These are phyloP conservation scores for Vitis rupestris DNA, from an alignment of 164 flowering plant genomes.

Conservation along the genomic window DNA sequence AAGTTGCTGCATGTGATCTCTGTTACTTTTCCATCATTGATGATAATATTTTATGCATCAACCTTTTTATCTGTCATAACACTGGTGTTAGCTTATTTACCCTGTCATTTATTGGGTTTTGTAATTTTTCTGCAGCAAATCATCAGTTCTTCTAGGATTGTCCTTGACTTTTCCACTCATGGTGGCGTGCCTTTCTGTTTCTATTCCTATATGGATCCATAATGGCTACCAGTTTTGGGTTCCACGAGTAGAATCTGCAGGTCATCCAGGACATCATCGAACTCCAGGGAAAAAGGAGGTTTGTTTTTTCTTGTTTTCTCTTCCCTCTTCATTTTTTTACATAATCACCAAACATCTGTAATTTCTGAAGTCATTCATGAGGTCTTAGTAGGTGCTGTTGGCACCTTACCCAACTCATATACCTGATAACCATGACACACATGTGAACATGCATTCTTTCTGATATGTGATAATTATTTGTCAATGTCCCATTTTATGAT, in stretches of 20 bases:
- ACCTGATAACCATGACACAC: neutral
- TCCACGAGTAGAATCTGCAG: slow-evolving; percentile 38
- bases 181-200: slow-evolving; percentile 91
- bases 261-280: slow-evolving; percentile 41
- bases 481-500: neutral
- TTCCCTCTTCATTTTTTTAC: neutral
- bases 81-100: neutral
- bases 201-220: slow-evolving; percentile 85
- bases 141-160: slow-evolving; percentile 91
- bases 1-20: no score
- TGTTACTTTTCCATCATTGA: no score
- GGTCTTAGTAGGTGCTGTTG: neutral
- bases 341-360: neutral
- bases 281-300: slow-evolving; percentile 74
- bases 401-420: neutral
- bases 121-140: slow-evolving; percentile 69
- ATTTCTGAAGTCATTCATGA: neutral
- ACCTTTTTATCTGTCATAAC: neutral
- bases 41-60: neutral
- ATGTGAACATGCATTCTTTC: neutral
- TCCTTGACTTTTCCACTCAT: slow-evolving; percentile 94
- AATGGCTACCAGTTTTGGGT: slow-evolving; percentile 88
- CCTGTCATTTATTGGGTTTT: neutral
- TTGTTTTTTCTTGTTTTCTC: slow-evolving; percentile 5
- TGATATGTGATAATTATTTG: neutral